phyloP scores from a whole-genome alignment of 768 basidiomycete species.

The Naganishia onofrii region DNA sequence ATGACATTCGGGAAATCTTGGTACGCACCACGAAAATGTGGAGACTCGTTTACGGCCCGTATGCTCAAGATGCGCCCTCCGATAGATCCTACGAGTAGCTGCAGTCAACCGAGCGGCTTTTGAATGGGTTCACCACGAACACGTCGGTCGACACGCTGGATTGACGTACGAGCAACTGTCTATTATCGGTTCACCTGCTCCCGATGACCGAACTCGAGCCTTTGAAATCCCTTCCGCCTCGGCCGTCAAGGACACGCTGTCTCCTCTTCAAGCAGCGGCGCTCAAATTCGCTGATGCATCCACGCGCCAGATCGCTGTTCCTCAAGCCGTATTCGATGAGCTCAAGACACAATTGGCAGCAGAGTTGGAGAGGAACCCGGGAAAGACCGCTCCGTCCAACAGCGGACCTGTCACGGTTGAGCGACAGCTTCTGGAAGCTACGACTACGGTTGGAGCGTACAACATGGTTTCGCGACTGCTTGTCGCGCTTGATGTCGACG shows the following conservation, averaged over 20 bases:
- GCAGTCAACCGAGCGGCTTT: constrained; percentile 47
- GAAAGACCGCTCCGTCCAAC: neutral
- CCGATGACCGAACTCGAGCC: neutral
- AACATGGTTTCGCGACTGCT: constrained; percentile 72
- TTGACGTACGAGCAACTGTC: constrained; percentile 61
- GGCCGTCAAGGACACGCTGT: constrained; percentile 52
- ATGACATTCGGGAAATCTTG: constrained; percentile 49
- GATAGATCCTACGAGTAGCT: constrained; percentile 49
- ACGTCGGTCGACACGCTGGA: constrained; percentile 57
- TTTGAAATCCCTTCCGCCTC: constrained; percentile 50
- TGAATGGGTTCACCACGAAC: constrained; percentile 52
- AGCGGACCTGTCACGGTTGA: constrained; percentile 47
- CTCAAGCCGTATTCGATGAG: constrained; percentile 53
- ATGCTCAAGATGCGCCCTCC: neutral
- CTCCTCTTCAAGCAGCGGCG: constrained; percentile 59
- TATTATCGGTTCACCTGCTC: constrained; percentile 55
- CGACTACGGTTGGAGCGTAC: constrained; percentile 59
- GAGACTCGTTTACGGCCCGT: neutral
- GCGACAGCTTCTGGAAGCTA: constrained; percentile 58
- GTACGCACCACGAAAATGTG: constrained; percentile 30
- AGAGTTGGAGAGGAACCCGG: constrained; percentile 34
- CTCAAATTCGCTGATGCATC: constrained; percentile 63
- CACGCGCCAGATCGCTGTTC: constrained; percentile 58
- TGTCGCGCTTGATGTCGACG: constrained; percentile 63
- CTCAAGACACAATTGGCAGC: constrained; percentile 51